Evolutionary conservation across 1,139 yeast genomes (phyloP), one percentile per base, ranked within the genome.

Genomic region (Trichomonascaceae sp.): DNA sequence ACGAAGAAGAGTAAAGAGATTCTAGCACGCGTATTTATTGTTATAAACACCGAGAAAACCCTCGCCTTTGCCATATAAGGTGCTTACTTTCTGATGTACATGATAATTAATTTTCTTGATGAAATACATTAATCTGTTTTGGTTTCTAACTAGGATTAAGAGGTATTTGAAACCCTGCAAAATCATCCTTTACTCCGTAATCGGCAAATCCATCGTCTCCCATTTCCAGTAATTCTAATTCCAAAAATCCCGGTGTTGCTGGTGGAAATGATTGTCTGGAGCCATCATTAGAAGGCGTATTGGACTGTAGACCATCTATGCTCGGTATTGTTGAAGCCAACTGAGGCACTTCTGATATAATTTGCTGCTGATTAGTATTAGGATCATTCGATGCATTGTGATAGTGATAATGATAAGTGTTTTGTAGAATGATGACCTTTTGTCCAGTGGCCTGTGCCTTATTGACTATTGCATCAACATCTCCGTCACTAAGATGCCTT

Each of bases 391-490:
- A 55, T 45, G 58, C 30, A 45, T 45, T 44, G 38, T 51, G 61
- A 41, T 62, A 62, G 47, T 64, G 63, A 48, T 65, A 60, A 50
- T 85, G 87, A 64, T 86, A 89, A 52, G 87, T 84, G 69, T 89
- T 96, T 66, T 89, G 96, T 69, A 88, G 96, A 17, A 89, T 81
- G 4, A 89, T 83, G 10, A 89, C 77, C 54, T 81, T 78, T 55
- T 87, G 75, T 32, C 81, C 78, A 60, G 81, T 74, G 46, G 73
- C 71, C 55, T 81, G 81, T 0, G 96, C 95, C 54, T 83, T 77
- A 39, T 80, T 78, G 9, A 70, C 57, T n/a, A 70, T 55, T 19
- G 60, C 58, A 36, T 66, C 64, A 6, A 70, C 57, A 36, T 67
- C 69, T 8, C 54, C 12, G 17, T 36, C 47, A 22, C 51, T 48